These are phyloP conservation scores for Cyberlindnera subsufficiens DNA, from an alignment of 805 yeast genomes.

Conservation along the genomic window DNA sequence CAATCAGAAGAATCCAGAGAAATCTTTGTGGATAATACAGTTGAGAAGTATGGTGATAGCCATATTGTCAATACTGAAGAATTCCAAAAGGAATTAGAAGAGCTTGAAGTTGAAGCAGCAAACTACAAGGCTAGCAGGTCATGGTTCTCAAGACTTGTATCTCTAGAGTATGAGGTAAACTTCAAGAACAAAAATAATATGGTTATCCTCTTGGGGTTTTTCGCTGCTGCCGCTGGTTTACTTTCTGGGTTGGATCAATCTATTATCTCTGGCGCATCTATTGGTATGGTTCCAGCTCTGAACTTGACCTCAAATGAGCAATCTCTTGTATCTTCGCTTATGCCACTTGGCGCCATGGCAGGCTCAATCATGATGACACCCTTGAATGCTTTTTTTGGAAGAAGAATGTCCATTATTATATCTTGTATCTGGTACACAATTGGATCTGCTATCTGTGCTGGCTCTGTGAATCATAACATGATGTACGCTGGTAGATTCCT, in stretches of 20 bases:
- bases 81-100: constrained; percentile 32
- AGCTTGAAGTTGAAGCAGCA: constrained; percentile 26
- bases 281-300: constrained; percentile 41
- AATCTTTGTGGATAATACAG: constrained; percentile 8
- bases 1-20: neutral
- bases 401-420: constrained; percentile 47
- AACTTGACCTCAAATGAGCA: constrained; percentile 34
- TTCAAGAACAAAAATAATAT: constrained; percentile 41
- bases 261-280: constrained; percentile 56
- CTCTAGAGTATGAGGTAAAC: constrained; percentile 32
- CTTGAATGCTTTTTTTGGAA: constrained; percentile 47
- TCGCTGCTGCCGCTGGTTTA: constrained; percentile 60
- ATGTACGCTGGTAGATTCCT: constrained; percentile 56
- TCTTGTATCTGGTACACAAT: constrained; percentile 56
- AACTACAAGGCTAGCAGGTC: constrained; percentile 26
- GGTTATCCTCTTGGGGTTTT: constrained; percentile 44
- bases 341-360: constrained; percentile 67
- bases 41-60: constrained; percentile 10
- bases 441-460: constrained; percentile 57
- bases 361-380: constrained; percentile 60
- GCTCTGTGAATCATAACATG: constrained; percentile 37
- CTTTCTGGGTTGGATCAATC: constrained; percentile 67
- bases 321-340: constrained; percentile 50
- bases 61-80: constrained; percentile 25
- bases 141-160: constrained; percentile 31